Conservation (phyloP, 177 flowering plant genomes). For the Tripterygium wilfordii region DNA sequence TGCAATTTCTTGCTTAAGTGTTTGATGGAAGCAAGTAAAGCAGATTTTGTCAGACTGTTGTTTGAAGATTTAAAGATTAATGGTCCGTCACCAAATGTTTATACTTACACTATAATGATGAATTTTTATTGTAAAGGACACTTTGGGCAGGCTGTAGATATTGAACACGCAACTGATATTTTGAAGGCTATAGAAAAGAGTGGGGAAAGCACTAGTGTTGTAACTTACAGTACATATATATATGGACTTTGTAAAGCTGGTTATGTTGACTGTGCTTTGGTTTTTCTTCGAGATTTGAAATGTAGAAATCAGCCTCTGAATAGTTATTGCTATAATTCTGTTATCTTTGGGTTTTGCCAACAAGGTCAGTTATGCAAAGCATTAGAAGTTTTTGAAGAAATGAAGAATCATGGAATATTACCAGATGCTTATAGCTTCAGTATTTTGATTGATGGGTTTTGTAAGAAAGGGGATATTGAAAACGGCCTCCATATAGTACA, state of each 20-base stretch:
- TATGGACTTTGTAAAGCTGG: conserved; percentile 54
- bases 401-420: conserved; percentile 35
- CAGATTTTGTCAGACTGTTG: conserved; percentile 18
- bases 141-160: conserved; percentile 13
- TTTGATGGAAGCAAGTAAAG: conserved; percentile 31
- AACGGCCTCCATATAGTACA: conserved; percentile 27
- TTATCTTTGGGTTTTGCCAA: conserved; percentile 41
- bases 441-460: conserved; percentile 51
- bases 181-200: conserved; percentile 37
- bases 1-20: conserved; percentile 62
- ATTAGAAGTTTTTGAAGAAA: conserved; percentile 39
- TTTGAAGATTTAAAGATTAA: conserved; percentile 43
- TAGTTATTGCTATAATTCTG: conserved; percentile 48
- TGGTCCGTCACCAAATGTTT: conserved; percentile 55
- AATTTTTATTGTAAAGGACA: conserved; percentile 36
- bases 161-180: conserved; percentile 29
- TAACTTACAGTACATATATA: conserved; percentile 48
- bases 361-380: conserved; percentile 40
- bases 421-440: conserved; percentile 61
- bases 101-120: conserved; percentile 54
- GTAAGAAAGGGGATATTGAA: conserved; percentile 36
- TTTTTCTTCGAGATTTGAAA: conserved; percentile 25
- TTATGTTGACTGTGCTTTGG: conserved; percentile 30
- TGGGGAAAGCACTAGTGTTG: conserved; percentile 36
- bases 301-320: conserved; percentile 23